These are phyloP conservation scores for Pluteus cervinus DNA, from an alignment of 768 basidiomycete species.

Conservation along the genomic window DNA sequence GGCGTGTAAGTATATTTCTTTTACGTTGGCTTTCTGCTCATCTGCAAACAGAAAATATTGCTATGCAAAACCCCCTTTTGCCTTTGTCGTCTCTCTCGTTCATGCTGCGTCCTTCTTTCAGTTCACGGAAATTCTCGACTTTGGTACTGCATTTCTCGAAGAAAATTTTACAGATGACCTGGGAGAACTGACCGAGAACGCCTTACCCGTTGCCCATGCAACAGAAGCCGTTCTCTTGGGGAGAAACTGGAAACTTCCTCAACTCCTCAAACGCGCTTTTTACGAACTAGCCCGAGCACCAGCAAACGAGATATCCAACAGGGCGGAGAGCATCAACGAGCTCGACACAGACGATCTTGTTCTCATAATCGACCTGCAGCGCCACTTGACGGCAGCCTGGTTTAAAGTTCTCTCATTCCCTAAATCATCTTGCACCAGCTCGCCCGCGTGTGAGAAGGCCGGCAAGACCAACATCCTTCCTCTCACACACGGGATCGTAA, in stretches of 20 bases:
- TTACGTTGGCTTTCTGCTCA: no score
- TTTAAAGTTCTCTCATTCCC: no score
- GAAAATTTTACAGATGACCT: not conserved
- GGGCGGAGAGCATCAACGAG: not conserved
- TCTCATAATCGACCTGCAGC: conserved; percentile 4
- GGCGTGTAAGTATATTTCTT: not conserved
- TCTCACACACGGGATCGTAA: no score
- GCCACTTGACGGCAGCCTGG: conserved; percentile 9
- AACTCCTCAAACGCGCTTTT: not conserved
- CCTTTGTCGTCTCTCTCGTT: not conserved
- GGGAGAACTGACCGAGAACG: not conserved
- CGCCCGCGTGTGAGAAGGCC: no score
- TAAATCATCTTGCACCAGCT: no score
- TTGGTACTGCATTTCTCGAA: not conserved
- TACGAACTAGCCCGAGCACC: not conserved
- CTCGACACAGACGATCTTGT: conserved; percentile 6
- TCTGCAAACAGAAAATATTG: not conserved
- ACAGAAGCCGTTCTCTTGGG: not conserved
- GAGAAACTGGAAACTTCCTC: not conserved
- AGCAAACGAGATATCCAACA: not conserved
- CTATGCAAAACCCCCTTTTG: not conserved
- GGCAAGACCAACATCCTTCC: no score
- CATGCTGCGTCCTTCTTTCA: not conserved
- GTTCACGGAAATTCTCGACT: not conserved
- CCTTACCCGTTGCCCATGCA: not conserved